Percentiles rank a stretch among this genome's conserved stretches.
phyloP scores from a whole-genome alignment of 495 filamentous ascomycete genomes.

The Tuber brumale region DNA sequence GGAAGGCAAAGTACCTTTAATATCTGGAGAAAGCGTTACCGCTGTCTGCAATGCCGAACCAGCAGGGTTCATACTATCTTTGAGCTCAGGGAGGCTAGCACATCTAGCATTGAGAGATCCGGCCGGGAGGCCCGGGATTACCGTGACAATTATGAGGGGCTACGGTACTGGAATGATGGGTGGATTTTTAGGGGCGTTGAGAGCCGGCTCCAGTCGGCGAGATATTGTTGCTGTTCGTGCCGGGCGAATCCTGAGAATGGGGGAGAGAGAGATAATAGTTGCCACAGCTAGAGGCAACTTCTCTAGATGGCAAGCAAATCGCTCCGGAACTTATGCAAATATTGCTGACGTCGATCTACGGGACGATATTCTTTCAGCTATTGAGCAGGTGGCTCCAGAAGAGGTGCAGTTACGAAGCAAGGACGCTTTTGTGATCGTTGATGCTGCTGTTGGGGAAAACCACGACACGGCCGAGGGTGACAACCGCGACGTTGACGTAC shows the following conservation, averaged over 20 bases:
- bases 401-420: conserved; percentile 23
- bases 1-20: conserved; percentile 52
- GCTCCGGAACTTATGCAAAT: conserved; percentile 58
- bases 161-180: conserved; percentile 63
- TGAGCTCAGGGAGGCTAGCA: conserved; percentile 76
- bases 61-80: conserved; percentile 73
- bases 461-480: conserved; percentile 22
- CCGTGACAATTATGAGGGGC: conserved; percentile 64
- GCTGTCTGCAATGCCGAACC: conserved; percentile 75
- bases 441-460: conserved; percentile 32
- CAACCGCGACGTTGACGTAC: conserved; percentile 19
- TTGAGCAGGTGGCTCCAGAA: conserved; percentile 37
- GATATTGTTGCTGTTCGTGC: conserved; percentile 71
- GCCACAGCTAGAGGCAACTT: conserved; percentile 66
- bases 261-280: conserved; percentile 76
- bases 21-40: conserved; percentile 67
- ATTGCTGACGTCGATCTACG: conserved; percentile 43
- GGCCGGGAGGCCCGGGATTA: conserved; percentile 75
- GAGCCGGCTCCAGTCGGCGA: conserved; percentile 58
- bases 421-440: conserved; percentile 36
- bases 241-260: conserved; percentile 60
- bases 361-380: conserved; percentile 42
- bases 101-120: conserved; percentile 76
- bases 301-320: conserved; percentile 79
- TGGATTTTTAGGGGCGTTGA: conserved; percentile 64